Evolutionary conservation across 768 basidiomycete species (phyloP).

Genomic region (Melanogaster broomeanus): DNA sequence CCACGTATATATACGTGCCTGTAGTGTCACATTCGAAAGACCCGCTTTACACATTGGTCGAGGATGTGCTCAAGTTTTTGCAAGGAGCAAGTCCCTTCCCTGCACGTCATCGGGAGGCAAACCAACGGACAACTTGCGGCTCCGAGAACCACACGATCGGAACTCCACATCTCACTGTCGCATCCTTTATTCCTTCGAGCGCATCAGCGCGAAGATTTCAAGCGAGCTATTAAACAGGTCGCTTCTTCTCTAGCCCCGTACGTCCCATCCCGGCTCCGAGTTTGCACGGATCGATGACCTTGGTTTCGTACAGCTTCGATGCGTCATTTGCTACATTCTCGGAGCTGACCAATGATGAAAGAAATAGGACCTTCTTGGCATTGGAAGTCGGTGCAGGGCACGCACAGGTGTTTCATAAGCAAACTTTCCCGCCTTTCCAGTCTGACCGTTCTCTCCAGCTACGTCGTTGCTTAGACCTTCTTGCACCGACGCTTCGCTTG

Average conservation of each 20-base stretch:
- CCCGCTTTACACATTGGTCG: constrained; percentile 46
- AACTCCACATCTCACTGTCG: constrained; percentile 85
- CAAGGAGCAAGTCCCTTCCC: constrained; percentile 43
- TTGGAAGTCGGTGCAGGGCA: constrained; percentile 86
- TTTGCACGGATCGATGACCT: constrained; percentile 5
- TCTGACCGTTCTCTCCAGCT: constrained; percentile 48
- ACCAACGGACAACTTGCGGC: not conserved
- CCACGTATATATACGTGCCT: constrained; percentile 75
- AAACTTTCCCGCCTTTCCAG: not conserved
- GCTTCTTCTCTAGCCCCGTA: constrained; percentile 51
- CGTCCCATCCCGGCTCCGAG: constrained; percentile 17
- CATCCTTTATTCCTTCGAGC: constrained; percentile 78
- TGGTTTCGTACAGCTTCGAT: constrained; percentile 52
- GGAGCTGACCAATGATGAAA: constrained; percentile 77
- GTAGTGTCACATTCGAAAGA: constrained; percentile 47
- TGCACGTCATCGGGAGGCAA: constrained; percentile 45
- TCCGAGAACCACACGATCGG: constrained; percentile 21
- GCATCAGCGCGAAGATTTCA: constrained; percentile 78
- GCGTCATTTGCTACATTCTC: constrained; percentile 74
- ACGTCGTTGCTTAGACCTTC: constrained; percentile 47
- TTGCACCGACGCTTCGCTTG: constrained; percentile 57
- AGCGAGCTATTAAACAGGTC: constrained; percentile 54
- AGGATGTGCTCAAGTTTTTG: constrained; percentile 46
- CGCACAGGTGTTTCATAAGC: constrained; percentile 52
- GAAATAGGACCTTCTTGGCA: constrained; percentile 76